phyloP scores from a whole-genome alignment of 1,284 basidiomycete genomes.

The Peniophora sp. region DNA sequence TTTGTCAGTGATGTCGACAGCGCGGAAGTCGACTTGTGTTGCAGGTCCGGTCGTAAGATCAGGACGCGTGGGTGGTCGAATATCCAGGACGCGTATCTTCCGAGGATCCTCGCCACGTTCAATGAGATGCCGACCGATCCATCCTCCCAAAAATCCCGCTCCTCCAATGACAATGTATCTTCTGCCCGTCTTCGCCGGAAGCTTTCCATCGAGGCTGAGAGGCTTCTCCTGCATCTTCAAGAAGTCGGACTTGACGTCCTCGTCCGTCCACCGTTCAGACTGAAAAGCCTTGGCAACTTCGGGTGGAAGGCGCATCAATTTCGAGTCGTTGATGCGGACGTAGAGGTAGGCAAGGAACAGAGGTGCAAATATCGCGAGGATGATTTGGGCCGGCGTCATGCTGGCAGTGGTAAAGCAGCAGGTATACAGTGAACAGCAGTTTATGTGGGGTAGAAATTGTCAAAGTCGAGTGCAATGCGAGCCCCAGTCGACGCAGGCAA shows the following conservation, averaged over 20 bases:
- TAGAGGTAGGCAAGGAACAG: slow-evolving; percentile 38
- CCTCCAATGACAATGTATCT: slow-evolving; percentile 51
- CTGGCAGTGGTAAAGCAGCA: too few species aligned
- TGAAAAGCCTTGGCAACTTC: slow-evolving; percentile 33
- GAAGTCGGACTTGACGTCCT: slow-evolving; percentile 29
- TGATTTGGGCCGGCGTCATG: not conserved
- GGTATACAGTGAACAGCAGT: too few species aligned
- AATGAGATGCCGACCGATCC: slow-evolving; percentile 62
- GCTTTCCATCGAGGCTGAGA: slow-evolving; percentile 25
- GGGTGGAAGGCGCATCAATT: slow-evolving; percentile 36
- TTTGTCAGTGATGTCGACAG: slow-evolving; percentile 49
- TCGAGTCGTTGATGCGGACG: slow-evolving; percentile 40
- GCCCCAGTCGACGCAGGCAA: too few species aligned
- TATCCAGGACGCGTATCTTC: slow-evolving; percentile 59
- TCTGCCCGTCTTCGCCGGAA: slow-evolving; percentile 46
- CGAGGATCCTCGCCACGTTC: slow-evolving; percentile 61
- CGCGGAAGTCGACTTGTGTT: slow-evolving; percentile 44
- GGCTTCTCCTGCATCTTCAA: slow-evolving; percentile 24
- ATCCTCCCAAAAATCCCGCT: slow-evolving; percentile 66
- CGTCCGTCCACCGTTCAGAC: slow-evolving; percentile 34
- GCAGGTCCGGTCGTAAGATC: slow-evolving; percentile 44
- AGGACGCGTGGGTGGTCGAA: slow-evolving; percentile 44
- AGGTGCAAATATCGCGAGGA: slow-evolving; percentile 11
- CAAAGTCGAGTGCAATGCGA: too few species aligned
- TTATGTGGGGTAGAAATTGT: too few species aligned